Conservation (phyloP, 208 protist genomes). For the Endotrypanum monterogeii region DNA sequence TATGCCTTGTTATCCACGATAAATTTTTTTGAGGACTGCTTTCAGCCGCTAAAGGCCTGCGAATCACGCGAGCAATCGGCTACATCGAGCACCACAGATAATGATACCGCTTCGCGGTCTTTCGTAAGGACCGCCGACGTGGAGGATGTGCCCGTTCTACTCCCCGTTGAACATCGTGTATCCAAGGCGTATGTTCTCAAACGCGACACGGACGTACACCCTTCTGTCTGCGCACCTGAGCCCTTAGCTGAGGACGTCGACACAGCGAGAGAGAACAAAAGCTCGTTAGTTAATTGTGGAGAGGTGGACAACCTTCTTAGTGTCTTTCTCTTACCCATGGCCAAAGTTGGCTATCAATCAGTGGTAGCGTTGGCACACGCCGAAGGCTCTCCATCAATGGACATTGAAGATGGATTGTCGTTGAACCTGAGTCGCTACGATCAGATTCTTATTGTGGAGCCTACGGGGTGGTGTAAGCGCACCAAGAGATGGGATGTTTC, state of each 20-base stretch:
- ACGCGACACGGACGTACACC: neutral
- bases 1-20: conserved; percentile 30
- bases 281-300: neutral
- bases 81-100: neutral
- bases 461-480: conserved; percentile 79
- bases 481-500: conserved; percentile 18
- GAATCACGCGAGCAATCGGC: neutral
- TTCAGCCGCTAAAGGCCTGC: conserved; percentile 11
- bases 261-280: neutral
- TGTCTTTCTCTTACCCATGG: conserved; percentile 30
- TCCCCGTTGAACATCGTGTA: conserved; percentile 12
- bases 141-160: conserved; percentile 19
- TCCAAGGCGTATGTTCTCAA: neutral
- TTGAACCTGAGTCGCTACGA: conserved; percentile 58
- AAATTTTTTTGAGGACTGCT: conserved; percentile 31
- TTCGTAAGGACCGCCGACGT: neutral
- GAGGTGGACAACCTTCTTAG: conserved; percentile 23
- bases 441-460: conserved; percentile 68
- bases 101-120: neutral
- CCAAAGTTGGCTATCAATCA: conserved; percentile 18
- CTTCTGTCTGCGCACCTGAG: neutral
- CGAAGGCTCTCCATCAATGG: neutral
- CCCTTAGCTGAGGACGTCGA: neutral
- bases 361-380: conserved; percentile 12
- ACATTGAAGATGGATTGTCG: conserved; percentile 40